Percentiles rank a stretch among this genome's conserved stretches.
phyloP scores from a whole-genome alignment of 306 rosid genomes.

The Acacia melanoxylon region DNA sequence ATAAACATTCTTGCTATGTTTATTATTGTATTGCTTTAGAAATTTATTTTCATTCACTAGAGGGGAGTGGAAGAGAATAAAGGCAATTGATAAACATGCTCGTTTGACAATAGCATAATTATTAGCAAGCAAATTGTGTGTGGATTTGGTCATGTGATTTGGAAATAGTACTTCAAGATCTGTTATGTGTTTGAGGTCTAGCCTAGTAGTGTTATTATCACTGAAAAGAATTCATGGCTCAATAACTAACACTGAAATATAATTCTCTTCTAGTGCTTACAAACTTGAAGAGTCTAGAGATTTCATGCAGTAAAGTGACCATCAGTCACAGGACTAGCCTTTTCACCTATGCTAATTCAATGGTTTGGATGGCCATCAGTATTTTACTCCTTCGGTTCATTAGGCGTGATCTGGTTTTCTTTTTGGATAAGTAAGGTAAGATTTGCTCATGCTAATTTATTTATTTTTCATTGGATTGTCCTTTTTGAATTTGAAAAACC shows the following conservation, averaged over 20 bases:
- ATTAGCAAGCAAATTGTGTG: neutral
- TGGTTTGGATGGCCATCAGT: too few relatives aligned
- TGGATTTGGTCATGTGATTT: too few relatives aligned
- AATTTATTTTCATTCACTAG: neutral
- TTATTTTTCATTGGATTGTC: too few relatives aligned
- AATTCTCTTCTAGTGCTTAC: constrained; percentile 67
- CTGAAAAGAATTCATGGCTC: neutral
- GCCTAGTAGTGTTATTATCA: neutral
- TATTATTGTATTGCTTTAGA: neutral
- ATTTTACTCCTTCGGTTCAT: too few relatives aligned
- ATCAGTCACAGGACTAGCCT: too few relatives aligned
- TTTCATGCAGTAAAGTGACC: constrained; percentile 87
- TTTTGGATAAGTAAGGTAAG: too few relatives aligned
- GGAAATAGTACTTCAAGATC: neutral
- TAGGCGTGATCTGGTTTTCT: too few relatives aligned
- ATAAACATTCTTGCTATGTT: constrained; percentile 1
- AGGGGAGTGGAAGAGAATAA: neutral
- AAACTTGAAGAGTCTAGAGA: constrained; percentile 68
- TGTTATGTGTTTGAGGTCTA: neutral
- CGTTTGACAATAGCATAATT: neutral
- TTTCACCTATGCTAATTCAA: too few relatives aligned
- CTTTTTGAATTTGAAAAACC: too few relatives aligned
- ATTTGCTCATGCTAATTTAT: too few relatives aligned
- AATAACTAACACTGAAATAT: constrained; percentile 19
- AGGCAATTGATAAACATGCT: neutral